Percentiles rank a stretch among this genome's conserved stretches.
phyloP scores from a whole-genome alignment of 208 protist species.

The Wallacemonas rigidus region DNA sequence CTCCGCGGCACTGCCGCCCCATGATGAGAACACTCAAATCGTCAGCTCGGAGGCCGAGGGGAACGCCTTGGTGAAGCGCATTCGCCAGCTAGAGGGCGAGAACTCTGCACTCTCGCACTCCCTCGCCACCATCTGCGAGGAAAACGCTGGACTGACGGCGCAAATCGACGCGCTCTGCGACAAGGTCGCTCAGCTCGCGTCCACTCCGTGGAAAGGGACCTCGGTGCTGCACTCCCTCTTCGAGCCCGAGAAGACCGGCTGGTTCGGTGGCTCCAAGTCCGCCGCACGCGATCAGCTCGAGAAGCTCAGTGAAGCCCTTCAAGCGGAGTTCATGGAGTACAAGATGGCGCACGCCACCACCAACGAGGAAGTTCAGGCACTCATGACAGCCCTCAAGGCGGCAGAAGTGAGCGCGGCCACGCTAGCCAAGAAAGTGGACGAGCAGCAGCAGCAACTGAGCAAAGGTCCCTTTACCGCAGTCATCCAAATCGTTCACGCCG shows the following conservation, averaged over 20 bases:
- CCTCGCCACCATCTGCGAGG: conserved; percentile 78
- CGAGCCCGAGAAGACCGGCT: conserved; percentile 77
- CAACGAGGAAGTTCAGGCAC: conserved; percentile 80
- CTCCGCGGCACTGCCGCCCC: not conserved
- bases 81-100: conserved; percentile 72
- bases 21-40: conserved; percentile 30
- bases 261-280: conserved; percentile 76
- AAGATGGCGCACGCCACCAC: conserved; percentile 67
- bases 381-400: conserved; percentile 65
- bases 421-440: conserved; percentile 54
- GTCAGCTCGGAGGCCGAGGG: conserved; percentile 53
- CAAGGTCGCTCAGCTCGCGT: conserved; percentile 46
- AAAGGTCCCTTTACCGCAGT: conserved; percentile 35
- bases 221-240: conserved; percentile 75
- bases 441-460: conserved; percentile 70
- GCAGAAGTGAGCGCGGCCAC: conserved; percentile 60
- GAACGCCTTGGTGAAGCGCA: conserved; percentile 59
- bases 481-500: conserved; percentile 45
- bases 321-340: conserved; percentile 79
- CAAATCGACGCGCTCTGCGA: conserved; percentile 37
- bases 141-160: conserved; percentile 63
- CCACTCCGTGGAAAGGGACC: conserved; percentile 38
- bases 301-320: conserved; percentile 59
- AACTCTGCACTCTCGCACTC: conserved; percentile 53
- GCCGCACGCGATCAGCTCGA: conserved; percentile 67